phyloP scores from a whole-genome alignment of 352 stramenopile genomes.

The Globisporangium heterothallicum region DNA sequence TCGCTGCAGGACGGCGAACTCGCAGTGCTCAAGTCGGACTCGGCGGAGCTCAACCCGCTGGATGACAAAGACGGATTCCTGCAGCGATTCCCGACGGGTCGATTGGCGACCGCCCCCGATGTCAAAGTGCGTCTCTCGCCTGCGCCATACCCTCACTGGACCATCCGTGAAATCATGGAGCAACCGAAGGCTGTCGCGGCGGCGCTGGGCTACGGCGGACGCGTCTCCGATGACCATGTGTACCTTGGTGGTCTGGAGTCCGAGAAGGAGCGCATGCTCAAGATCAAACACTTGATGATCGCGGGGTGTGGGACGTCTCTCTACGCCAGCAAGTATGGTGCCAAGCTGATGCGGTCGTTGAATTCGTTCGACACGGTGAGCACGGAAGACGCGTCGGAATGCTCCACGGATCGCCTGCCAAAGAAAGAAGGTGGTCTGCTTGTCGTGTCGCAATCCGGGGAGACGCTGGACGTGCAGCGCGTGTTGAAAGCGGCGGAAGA shows the following conservation, averaged over 20 bases:
- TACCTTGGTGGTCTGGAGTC: conserved; percentile 92
- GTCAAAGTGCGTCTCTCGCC: conserved; percentile 93
- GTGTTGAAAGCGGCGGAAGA: conserved; percentile 89
- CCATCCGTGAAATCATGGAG: conserved; percentile 93
- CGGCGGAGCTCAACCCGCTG: conserved; percentile 88
- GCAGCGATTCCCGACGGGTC: conserved; percentile 80
- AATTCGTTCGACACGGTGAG: conserved; percentile 91
- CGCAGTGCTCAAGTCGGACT: conserved; percentile 92
- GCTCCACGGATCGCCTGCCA: conserved; percentile 84
- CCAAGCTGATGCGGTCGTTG: conserved; percentile 97
- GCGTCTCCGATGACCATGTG: conserved; percentile 91
- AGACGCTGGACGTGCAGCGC: conserved; percentile 97
- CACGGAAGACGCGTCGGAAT: conserved; percentile 90
- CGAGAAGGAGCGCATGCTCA: conserved; percentile 86
- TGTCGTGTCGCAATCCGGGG: conserved; percentile 96
- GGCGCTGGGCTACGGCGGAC: conserved; percentile 91
- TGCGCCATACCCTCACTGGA: conserved; percentile 95
- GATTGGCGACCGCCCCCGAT: conserved; percentile 90
- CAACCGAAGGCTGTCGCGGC: conserved; percentile 95
- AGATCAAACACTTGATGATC: conserved; percentile 94
- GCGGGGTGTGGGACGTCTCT: conserved; percentile 94
- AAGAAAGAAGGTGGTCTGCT: conserved; percentile 88
- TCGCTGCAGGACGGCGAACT: conserved; percentile 96
- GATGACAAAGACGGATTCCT: conserved; percentile 76
- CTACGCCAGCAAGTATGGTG: conserved; percentile 93